Base-by-base conservation (phyloP, 805 yeast genomes). In the Wickerhamiella shivajii region DNA sequence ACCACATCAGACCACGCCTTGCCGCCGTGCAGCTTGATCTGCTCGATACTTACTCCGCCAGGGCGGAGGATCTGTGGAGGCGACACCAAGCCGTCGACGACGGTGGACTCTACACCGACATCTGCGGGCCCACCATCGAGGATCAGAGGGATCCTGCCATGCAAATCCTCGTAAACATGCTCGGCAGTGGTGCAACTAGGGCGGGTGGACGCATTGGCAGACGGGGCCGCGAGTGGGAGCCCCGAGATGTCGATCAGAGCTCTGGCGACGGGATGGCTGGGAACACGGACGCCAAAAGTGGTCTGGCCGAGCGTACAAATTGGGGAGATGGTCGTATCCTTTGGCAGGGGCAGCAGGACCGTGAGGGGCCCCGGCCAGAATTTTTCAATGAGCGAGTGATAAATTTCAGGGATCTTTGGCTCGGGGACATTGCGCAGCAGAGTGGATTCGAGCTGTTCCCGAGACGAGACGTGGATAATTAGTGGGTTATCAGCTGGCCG, bases 341-440 rank as follows among this genome's bases (percentile, higher is more conserved):
- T 43, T 18, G 55, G 49, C 9, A 56, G 43, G 0, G 95, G 95
- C 14, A 90, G 57, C 32, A 90, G 54, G 21, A 90, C 80, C 0
- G 95, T 84, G 36, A 90, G 58, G 0, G 98, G 97, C 0, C 98
- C 98, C 0, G 98, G 98, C 97, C 97, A 90, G 46, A 79, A 77
- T 41, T 64, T 64, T 2, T 64, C 63, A 8, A 85, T 61, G 26
- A 90, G 60, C 0, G 71, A 66, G 20, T 60, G 55, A 51, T 90
- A 90, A 0, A 74, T 64, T 1, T 58, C 57, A 0, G 97, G 97
- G 5, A 87, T 67, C 16, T 61, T 57, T 17, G 46, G 45, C 9
- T 52, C 45, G 11, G 41, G 37, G 2, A 31, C 35, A 3, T 43
- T 43, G 3, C 65, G 62, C n/a, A 71, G 60, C 26, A 85, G 58